Evolutionary conservation across 1,284 basidiomycete genomes (phyloP).

Genomic region (Microstroma glucosiphilum): DNA sequence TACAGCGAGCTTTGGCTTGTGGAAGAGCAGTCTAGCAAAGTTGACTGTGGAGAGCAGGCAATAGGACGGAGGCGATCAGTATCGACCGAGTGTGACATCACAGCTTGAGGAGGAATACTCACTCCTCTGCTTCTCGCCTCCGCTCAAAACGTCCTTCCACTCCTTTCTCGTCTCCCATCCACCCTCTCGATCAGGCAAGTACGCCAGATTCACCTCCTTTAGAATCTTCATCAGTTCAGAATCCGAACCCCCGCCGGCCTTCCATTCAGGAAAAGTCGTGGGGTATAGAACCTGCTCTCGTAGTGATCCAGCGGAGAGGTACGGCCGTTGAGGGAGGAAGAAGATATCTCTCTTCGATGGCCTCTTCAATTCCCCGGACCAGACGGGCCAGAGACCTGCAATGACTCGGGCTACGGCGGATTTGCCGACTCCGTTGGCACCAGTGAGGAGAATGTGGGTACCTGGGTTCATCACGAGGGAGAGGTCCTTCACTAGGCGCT

Average conservation of each 20-base stretch:
- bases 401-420: constrained; percentile 84
- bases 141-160: constrained; percentile 70
- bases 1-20: constrained; percentile 61
- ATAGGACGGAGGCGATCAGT: background rate
- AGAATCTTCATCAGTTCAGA: constrained; percentile 68
- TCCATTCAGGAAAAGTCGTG: constrained; percentile 42
- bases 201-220: constrained; percentile 72
- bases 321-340: constrained; percentile 85
- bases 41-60: constrained; percentile 8
- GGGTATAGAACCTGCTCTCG: constrained; percentile 67
- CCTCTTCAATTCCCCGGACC: constrained; percentile 50
- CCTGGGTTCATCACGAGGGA: constrained; percentile 67
- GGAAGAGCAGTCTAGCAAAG: constrained; percentile 68
- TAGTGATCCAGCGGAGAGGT: constrained; percentile 78
- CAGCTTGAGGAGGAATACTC: background rate
- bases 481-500: constrained; percentile 68
- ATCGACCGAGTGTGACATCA: background rate
- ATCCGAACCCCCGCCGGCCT: constrained; percentile 58
- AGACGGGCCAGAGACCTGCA: constrained; percentile 74
- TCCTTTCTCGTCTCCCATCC: constrained; percentile 73
- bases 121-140: constrained; percentile 78
- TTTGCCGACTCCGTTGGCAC: constrained; percentile 76
- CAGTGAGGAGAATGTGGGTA: constrained; percentile 89
- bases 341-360: constrained; percentile 59
- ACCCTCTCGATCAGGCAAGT: constrained; percentile 79